Evolutionary conservation across 2,329 filamentous ascomycete genomes (phyloP).

Genomic region (Trichoderma sp.): DNA sequence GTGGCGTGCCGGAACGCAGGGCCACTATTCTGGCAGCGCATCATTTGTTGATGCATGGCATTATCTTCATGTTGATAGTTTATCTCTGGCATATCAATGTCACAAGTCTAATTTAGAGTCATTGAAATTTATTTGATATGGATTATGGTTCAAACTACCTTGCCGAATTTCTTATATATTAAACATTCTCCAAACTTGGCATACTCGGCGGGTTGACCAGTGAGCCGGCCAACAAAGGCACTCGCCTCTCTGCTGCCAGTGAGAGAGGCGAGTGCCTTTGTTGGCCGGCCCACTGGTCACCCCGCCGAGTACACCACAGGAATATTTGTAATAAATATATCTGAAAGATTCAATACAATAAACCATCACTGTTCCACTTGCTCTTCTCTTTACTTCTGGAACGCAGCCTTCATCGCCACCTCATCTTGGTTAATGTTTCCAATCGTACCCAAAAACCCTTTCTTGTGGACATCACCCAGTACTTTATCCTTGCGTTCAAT

Average conservation of each 20-base stretch:
- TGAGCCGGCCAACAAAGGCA: no score
- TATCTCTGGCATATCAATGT: no score
- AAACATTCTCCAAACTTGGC: neutral
- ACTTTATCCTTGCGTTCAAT: neutral
- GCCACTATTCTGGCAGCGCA: neutral
- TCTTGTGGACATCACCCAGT: neutral
- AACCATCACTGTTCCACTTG: neutral
- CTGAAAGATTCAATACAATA: no score
- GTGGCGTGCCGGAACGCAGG: neutral
- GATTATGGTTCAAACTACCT: neutral
- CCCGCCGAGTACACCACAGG: no score
- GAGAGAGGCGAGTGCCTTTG: no score
- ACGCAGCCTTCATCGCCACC: constrained; percentile 12
- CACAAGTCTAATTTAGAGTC: neutral
- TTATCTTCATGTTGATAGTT: neutral
- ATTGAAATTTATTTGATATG: neutral
- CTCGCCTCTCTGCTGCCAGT: no score
- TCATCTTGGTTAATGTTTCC: constrained; percentile 7
- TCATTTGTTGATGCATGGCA: neutral
- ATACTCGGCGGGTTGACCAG: no score
- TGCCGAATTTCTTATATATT: neutral
- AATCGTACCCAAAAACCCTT: constrained; percentile 5
- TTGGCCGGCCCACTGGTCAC: no score
- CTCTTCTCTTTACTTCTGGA: neutral
- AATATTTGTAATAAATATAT: no score